phyloP scores from a whole-genome alignment of 345 rosid genomes.

The Populus ilicifolia region DNA sequence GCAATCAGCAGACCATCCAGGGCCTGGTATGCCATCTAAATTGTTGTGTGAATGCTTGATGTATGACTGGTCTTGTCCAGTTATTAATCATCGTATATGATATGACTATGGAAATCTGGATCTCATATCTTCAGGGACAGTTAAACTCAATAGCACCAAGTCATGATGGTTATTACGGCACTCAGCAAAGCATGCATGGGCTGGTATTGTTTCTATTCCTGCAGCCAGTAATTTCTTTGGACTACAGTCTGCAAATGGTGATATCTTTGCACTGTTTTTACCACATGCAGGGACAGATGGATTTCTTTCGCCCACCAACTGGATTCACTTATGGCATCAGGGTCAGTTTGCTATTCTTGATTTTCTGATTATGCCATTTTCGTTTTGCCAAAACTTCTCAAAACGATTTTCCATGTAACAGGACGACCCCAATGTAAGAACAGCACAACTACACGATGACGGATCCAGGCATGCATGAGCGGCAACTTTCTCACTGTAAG shows the following conservation, averaged over 20 bases:
- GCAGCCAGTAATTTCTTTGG: not conserved
- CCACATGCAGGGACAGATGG: constrained; percentile 57
- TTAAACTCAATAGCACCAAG: constrained; percentile 50
- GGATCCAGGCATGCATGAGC: constrained; percentile 62
- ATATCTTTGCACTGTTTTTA: not conserved
- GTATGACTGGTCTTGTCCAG: not conserved
- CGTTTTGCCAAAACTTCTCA: not conserved
- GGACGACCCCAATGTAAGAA: constrained; percentile 79
- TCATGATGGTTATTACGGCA: constrained; percentile 49
- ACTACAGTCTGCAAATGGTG: not conserved
- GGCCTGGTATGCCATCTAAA: constrained; percentile 45
- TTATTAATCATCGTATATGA: not conserved
- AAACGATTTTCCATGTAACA: constrained; percentile 21
- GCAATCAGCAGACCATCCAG: constrained; percentile 49
- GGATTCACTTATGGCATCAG: constrained; percentile 51
- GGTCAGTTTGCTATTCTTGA: constrained; percentile 36
- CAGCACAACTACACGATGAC: constrained; percentile 66
- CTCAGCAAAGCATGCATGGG: constrained; percentile 55
- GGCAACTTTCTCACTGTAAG: constrained; percentile 4
- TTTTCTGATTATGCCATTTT: not conserved
- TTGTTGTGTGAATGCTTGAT: not conserved
- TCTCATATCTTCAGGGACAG: constrained; percentile 44
- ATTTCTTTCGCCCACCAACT: constrained; percentile 61
- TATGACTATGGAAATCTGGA: constrained; percentile 6
- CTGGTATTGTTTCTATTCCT: constrained; percentile 34